phyloP scores from a whole-genome alignment of 371 early-diverging fungal genomes.

The Apophysomyces trapeziformis region DNA sequence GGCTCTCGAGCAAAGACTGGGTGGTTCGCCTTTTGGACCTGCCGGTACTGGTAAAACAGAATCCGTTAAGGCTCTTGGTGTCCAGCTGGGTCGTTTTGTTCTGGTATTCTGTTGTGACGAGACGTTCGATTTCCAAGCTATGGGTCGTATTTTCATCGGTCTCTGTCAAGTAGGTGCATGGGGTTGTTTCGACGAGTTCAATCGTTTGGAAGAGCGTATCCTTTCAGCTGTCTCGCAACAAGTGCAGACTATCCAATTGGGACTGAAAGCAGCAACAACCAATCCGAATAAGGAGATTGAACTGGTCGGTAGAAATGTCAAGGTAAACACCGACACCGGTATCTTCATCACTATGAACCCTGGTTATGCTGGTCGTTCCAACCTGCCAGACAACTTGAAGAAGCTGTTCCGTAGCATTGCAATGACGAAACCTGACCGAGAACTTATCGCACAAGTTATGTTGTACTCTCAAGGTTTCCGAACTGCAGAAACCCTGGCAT shows the following conservation, averaged over 20 bases:
- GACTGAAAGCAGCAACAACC: slow-evolving; percentile 74
- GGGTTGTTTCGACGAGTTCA: slow-evolving; percentile 99
- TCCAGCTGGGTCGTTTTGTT: slow-evolving; percentile 94
- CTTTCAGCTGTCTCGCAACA: slow-evolving; percentile 98
- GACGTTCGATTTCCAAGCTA: slow-evolving; percentile 98
- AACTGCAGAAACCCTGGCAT: slow-evolving; percentile 91
- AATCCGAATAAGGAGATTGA: slow-evolving; percentile 85
- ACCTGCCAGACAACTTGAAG: slow-evolving; percentile 98
- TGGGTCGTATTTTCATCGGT: slow-evolving; percentile 99
- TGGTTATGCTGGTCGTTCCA: slow-evolving; percentile 98
- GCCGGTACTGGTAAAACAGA: slow-evolving; percentile 99
- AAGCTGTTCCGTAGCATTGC: slow-evolving; percentile 98
- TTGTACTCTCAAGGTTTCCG: slow-evolving; percentile 98
- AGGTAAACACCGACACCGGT: slow-evolving; percentile 87
- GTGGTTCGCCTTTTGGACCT: slow-evolving; percentile 98
- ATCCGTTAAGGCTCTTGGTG: slow-evolving; percentile 97
- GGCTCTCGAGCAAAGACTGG: slow-evolving; percentile 91
- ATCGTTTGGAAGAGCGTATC: slow-evolving; percentile 96
- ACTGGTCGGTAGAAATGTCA: slow-evolving; percentile 87
- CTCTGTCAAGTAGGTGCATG: slow-evolving; percentile 98
- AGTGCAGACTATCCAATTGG: slow-evolving; percentile 97
- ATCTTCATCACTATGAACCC: slow-evolving; percentile 99
- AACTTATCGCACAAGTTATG: slow-evolving; percentile 98
- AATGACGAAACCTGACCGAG: slow-evolving; percentile 98
- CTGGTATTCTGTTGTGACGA: slow-evolving; percentile 99